phyloP scores from a whole-genome alignment of 1,284 basidiomycete genomes.

The Hymenochaete sp. region DNA sequence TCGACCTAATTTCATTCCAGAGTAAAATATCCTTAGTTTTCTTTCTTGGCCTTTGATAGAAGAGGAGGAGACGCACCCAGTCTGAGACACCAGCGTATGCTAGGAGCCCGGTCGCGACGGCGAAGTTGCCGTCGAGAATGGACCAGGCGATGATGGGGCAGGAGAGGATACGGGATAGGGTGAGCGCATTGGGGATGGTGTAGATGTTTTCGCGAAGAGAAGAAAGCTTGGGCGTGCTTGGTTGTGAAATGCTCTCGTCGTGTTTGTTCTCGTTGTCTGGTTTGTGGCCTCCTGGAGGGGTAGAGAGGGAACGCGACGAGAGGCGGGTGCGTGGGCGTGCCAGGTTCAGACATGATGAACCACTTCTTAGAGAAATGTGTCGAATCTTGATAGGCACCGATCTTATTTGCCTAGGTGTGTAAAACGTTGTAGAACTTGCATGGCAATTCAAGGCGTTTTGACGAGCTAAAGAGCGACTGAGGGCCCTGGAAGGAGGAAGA shows the following conservation, averaged over 20 bases:
- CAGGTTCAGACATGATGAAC: too few relatives aligned
- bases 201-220: slow-evolving; percentile 79
- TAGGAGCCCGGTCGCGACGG: slow-evolving; percentile 73
- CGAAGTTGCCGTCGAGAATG: slow-evolving; percentile 80
- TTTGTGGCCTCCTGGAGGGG: background rate
- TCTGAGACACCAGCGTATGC: slow-evolving; percentile 89
- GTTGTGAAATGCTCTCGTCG: background rate
- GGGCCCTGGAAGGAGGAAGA: background rate
- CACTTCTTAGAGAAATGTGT: too few relatives aligned
- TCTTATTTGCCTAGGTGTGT: too few relatives aligned
- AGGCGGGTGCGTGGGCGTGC: background rate
- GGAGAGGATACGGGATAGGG: slow-evolving; percentile 75
- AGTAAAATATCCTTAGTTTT: background rate
- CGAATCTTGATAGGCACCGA: too few relatives aligned
- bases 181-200: slow-evolving; percentile 89
- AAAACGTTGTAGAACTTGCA: too few relatives aligned
- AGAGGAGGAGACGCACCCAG: slow-evolving; percentile 41
- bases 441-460: too few relatives aligned
- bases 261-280: background rate
- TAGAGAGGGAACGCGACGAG: background rate
- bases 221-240: background rate
- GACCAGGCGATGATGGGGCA: slow-evolving; percentile 89
- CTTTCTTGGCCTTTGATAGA: background rate
- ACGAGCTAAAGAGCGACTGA: too few relatives aligned
- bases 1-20: slow-evolving; percentile 52